These are phyloP conservation scores for Pseudofabraea citricarpa DNA, from an alignment of 2,329 filamentous ascomycete genomes.

Conservation along the genomic window DNA sequence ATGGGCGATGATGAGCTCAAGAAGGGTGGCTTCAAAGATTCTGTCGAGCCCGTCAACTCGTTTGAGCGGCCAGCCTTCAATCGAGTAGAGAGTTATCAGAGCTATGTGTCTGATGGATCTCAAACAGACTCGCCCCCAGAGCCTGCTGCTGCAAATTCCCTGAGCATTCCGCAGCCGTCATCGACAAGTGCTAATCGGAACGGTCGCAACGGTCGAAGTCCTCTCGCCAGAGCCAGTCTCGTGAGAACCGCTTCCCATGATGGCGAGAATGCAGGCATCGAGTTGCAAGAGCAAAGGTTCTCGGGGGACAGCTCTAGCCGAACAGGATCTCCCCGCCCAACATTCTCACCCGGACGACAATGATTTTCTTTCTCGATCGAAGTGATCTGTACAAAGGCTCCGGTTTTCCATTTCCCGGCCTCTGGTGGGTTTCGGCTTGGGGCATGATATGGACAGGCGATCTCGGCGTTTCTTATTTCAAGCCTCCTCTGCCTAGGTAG, in stretches of 20 bases:
- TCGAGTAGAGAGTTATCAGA: constrained; percentile 11
- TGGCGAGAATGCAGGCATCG: constrained; percentile 12
- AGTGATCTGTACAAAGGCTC: no score
- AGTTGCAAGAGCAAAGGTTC: constrained; percentile 20
- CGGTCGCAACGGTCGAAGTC: constrained; percentile 27
- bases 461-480: no score
- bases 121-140: constrained; percentile 7
- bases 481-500: no score
- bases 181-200: constrained; percentile 11
- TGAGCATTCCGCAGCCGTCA: constrained; percentile 12
- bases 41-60: constrained; percentile 28
- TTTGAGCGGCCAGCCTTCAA: constrained; percentile 10
- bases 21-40: constrained; percentile 37
- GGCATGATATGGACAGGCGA: no score
- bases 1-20: constrained; percentile 40
- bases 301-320: no score
- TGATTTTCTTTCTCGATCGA: no score
- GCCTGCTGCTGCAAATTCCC: constrained; percentile 7
- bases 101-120: constrained; percentile 9
- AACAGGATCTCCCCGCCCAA: no score
- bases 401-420: no score
- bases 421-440: no score
- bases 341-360: no score
- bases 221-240: constrained; percentile 29
- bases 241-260: constrained; percentile 24